A percentile compares a stretch with the other conserved stretches of the same genome.
Evolutionary conservation across 306 rosid genomes (phyloP).

Genomic region (Trifolium pratense): DNA sequence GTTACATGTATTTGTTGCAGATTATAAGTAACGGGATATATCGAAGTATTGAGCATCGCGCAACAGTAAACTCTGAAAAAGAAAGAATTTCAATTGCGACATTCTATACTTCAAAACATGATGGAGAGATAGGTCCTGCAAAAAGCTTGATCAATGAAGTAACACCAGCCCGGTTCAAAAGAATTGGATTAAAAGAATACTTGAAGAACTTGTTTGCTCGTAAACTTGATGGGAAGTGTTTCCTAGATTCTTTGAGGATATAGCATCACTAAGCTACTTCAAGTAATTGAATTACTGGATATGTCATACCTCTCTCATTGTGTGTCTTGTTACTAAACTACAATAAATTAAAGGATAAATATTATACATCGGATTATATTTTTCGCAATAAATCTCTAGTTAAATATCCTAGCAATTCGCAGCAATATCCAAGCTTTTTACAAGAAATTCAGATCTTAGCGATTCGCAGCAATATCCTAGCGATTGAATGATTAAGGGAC

Average conservation of each 20-base stretch:
- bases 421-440: too few species aligned
- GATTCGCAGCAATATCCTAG: too few species aligned
- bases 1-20: conserved; percentile 25
- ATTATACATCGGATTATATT: too few species aligned
- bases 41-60: conserved; percentile 51
- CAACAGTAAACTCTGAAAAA: conserved; percentile 38
- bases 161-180: conserved; percentile 49
- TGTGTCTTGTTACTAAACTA: too few species aligned
- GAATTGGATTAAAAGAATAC: conserved; percentile 32
- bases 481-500: too few species aligned
- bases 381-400: too few species aligned
- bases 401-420: too few species aligned
- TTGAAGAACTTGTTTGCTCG: conserved; percentile 41
- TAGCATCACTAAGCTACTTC: neutral
- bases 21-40: conserved; percentile 51
- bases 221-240: conserved; percentile 48
- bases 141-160: conserved; percentile 42
- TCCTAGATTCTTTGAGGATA: conserved; percentile 42
- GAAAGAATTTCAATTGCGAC: conserved; percentile 57
- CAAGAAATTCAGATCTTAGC: too few species aligned
- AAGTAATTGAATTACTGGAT: too few species aligned
- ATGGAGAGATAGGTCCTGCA: conserved; percentile 50
- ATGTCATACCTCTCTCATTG: too few species aligned
- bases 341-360: too few species aligned
- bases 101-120: conserved; percentile 35